Base-by-base conservation (phyloP, 345 rosid species). In the Ceriops zippeliana region DNA sequence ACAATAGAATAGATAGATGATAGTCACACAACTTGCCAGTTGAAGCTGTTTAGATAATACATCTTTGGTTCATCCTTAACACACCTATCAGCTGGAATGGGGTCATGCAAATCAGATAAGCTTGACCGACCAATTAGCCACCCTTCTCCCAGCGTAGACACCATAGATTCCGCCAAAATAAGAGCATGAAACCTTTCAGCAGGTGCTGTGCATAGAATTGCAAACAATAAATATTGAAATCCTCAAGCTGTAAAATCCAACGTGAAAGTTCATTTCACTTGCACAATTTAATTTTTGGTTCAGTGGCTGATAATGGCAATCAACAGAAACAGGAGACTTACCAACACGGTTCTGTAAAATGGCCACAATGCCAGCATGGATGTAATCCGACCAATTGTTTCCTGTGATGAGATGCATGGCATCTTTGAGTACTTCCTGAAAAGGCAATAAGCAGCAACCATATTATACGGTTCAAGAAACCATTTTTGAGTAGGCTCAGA, bases 341-440 rank as follows among this genome's bases (percentile, higher is more conserved):
- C 97, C 96, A 63, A 93, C 92, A 22, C 92, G 92, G 65, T 88
- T 93, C 67, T 91, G 98, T 71, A 93, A 80, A 73, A 93, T 86
- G 65, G 88, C 87, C 22, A 84, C 85, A 75, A 91, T 75, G 67
- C 98, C 98, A 22, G 69, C 75, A 72, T 82, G 81, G 78, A 91
- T 81, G 70, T 86, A 73, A 64, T 79, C 78, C 38, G 91, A 78
- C 96, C 97, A 93, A 61, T 61, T 80, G 74, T 58, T 72, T 65
- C 79, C 77, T 22, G 81, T 76, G 83, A 81, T 81, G 64, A 65
- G 64, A 62, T 75, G 79, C 71, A 91, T 83, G 46, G 90, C 72
- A 58, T 83, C 86, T n/a, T 79, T 84, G 75, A 91, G 85, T 20
- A 66, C 79, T 70, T 62, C 86, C 98, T 93, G 81, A 47, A 76